phyloP scores from a whole-genome alignment of 495 filamentous ascomycete species.

The Trichoderma virens region DNA sequence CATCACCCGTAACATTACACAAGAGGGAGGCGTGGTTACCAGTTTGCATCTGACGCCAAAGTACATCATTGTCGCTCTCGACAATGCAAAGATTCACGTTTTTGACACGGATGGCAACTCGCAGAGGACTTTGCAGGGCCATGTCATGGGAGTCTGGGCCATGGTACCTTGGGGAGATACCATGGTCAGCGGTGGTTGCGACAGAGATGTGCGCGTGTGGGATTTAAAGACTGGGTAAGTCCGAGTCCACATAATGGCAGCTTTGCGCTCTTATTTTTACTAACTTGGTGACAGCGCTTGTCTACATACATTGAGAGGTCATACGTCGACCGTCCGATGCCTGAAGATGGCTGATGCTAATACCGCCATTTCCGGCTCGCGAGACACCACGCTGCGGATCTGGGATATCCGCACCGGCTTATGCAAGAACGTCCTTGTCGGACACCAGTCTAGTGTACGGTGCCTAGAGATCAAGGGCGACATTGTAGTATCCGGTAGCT shows the following conservation, averaged over 20 bases:
- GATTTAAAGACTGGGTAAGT: constrained; percentile 90
- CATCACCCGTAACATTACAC: constrained; percentile 75
- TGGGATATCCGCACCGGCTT: constrained; percentile 87
- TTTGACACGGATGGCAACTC: constrained; percentile 87
- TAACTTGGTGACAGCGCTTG: constrained; percentile 39
- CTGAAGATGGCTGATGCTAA: constrained; percentile 93
- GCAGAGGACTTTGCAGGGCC: constrained; percentile 82
- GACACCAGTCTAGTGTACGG: constrained; percentile 92
- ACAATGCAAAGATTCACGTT: constrained; percentile 97
- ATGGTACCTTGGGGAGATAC: constrained; percentile 98
- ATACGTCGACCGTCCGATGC: constrained; percentile 94
- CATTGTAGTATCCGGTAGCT: constrained; percentile 90
- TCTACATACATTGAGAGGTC: constrained; percentile 80
- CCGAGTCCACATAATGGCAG: not conserved
- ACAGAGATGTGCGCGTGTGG: constrained; percentile 95
- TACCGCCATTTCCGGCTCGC: constrained; percentile 91
- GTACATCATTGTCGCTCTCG: constrained; percentile 94
- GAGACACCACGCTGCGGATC: constrained; percentile 88
- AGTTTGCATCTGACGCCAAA: constrained; percentile 89
- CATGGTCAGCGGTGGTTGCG: constrained; percentile 92
- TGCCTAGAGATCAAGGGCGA: constrained; percentile 95
- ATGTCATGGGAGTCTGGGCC: constrained; percentile 99
- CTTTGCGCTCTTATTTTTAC: not conserved
- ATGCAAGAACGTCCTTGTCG: constrained; percentile 85
- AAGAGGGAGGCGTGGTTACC: constrained; percentile 94